Evolutionary conservation across 495 filamentous ascomycete genomes (phyloP), one percentile per base, ranked within the genome.

Genomic region (Sabuloglossum arenarium): DNA sequence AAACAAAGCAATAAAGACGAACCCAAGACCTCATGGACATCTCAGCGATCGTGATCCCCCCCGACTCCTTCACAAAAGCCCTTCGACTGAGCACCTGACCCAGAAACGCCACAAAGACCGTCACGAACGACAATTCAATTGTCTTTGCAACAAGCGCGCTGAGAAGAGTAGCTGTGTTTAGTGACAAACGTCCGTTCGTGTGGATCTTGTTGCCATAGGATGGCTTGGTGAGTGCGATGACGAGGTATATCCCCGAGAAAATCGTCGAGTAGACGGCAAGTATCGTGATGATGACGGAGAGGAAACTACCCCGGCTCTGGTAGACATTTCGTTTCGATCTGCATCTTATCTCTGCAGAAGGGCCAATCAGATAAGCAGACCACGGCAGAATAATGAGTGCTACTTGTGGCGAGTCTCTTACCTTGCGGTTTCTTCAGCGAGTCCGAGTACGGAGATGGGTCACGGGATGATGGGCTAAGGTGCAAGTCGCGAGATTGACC

Each of bases 111-210:
- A 89, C 82, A 58, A 84, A 84, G 1, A 86, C 80, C 0, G 85
- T 85, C 19, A 87, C 82, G 62, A 86, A 89, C 0, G 80, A 75
- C 59, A 85, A 62, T 65, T 89, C 85, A 53, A 88, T 84, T 0
- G 77, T 78, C 66, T 86, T 88, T 0, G 83, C 82, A 55, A 85
- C 70, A 16, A 83, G 63, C 0, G 80, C 72, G 53, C 73, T 81
- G 0, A 88, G 61, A 9, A 84, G 57, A 31, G 73, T 77, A 0
- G 82, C 82, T 0, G 75, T 80, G 0, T 75, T 71, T 0, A 76
- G 73, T 0, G 67, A 67, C 21, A 87, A 6, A 14, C 11, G 10
- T 37, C 34, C 34, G 10, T 71, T 64, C 0, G 64, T 67, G 5
- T 72, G 69, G 32, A 88, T 74, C 14, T 32, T 60, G 6, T 66